phyloP scores from a whole-genome alignment of 2,329 filamentous ascomycete species.

The Aureobasidium vineae region DNA sequence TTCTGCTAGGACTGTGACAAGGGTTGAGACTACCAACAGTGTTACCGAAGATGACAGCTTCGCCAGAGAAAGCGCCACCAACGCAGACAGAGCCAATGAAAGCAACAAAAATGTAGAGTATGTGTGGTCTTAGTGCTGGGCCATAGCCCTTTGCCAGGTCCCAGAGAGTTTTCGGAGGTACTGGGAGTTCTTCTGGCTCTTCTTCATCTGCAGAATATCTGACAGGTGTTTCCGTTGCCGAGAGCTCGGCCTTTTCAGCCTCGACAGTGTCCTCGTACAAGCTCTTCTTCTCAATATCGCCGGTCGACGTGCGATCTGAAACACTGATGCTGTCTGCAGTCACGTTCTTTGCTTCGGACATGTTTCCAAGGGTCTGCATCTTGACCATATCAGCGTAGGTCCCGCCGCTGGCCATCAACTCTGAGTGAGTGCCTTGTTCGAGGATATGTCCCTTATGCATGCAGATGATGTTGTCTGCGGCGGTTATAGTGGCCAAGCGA shows the following conservation, averaged over 20 bases:
- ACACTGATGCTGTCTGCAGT: slow-evolving; percentile 24
- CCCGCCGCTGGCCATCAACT: slow-evolving; percentile 42
- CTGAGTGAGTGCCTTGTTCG: slow-evolving; percentile 50
- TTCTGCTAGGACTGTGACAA: slow-evolving; percentile 51
- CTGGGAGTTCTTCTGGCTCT: slow-evolving; percentile 28
- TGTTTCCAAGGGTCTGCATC: slow-evolving; percentile 42
- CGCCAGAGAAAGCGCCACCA: slow-evolving; percentile 57
- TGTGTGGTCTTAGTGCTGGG: slow-evolving; percentile 47
- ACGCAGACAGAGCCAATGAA: slow-evolving; percentile 48
- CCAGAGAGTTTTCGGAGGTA: slow-evolving; percentile 35
- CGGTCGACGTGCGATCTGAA: neutral
- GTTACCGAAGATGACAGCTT: slow-evolving; percentile 60
- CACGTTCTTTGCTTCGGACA: neutral
- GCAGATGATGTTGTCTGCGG: slow-evolving; percentile 46
- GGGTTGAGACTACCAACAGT: slow-evolving; percentile 58
- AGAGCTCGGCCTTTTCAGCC: slow-evolving; percentile 22
- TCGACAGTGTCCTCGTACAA: neutral
- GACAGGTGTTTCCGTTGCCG: slow-evolving; percentile 18
- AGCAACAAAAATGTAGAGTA: slow-evolving; percentile 36
- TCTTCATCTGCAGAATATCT: slow-evolving; percentile 29
- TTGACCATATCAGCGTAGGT: slow-evolving; percentile 52
- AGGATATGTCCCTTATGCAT: slow-evolving; percentile 52
- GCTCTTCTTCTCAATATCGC: slow-evolving; percentile 23
- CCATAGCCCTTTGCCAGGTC: slow-evolving; percentile 38
- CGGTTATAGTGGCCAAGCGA: slow-evolving; percentile 43